Evolutionary conservation across 2,329 filamentous ascomycete species (phyloP).

Genomic region (Pseudocercospora pini-densiflorae): DNA sequence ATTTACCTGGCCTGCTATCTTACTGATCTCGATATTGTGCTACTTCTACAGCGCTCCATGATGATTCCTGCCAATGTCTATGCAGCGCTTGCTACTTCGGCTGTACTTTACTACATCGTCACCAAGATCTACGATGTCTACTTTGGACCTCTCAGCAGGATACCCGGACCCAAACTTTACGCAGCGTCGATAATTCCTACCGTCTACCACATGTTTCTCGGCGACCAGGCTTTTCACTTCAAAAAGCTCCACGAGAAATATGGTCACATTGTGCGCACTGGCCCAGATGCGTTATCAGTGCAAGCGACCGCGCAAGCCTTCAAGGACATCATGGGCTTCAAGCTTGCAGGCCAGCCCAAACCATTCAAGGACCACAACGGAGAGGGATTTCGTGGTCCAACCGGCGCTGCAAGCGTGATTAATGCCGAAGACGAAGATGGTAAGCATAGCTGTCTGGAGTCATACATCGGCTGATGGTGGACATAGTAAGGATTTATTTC

Average conservation of each 20-base stretch:
- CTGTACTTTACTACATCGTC: not conserved
- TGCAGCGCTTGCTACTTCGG: not conserved
- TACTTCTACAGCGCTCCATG: not conserved
- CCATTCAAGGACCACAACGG: slow-evolving; percentile 23
- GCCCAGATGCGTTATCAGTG: slow-evolving; percentile 45
- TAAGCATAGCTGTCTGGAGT: not conserved
- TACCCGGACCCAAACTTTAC: slow-evolving; percentile 15
- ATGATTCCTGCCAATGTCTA: not conserved
- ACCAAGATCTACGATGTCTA: slow-evolving; percentile 12
- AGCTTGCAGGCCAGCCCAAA: slow-evolving; percentile 16
- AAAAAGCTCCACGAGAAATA: slow-evolving; percentile 42
- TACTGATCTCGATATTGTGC: not conserved
- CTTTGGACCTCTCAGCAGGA: slow-evolving; percentile 9
- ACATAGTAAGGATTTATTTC: not conserved
- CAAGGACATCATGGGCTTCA: slow-evolving; percentile 33
- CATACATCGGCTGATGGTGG: not conserved
- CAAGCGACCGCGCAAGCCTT: slow-evolving; percentile 28
- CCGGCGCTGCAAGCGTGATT: slow-evolving; percentile 16
- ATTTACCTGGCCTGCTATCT: not conserved
- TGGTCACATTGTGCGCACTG: slow-evolving; percentile 46
- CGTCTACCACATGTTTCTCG: not conserved
- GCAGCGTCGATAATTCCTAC: slow-evolving; percentile 3
- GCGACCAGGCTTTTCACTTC: not conserved
- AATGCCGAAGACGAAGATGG: slow-evolving; percentile 23
- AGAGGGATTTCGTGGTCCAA: not conserved